Evolutionary conservation across 306 rosid genomes (phyloP).

Genomic region (Leucaena leucocephala): DNA sequence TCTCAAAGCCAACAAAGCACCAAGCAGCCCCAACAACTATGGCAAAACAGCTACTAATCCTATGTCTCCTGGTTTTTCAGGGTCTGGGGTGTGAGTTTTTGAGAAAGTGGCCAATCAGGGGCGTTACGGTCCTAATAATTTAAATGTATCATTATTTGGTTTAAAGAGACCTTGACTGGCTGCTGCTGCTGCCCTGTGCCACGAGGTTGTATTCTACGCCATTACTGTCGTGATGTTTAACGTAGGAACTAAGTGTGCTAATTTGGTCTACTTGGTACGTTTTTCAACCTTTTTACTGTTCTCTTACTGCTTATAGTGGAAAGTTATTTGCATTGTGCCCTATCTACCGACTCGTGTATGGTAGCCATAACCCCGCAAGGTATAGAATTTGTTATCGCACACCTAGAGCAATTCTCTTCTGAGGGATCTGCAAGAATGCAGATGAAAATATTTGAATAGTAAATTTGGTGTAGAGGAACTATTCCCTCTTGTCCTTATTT

Average conservation of each 20-base stretch:
- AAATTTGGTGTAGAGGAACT: not conserved
- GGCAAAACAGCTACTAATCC: slow-evolving; percentile 89
- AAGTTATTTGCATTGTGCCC: slow-evolving; percentile 6
- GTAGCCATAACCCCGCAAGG: not conserved
- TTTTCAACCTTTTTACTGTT: slow-evolving; percentile 1
- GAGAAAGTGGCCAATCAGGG: slow-evolving; percentile 59
- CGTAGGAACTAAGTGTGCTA: slow-evolving; percentile 76
- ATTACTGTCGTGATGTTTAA: slow-evolving; percentile 58
- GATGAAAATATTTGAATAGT: not conserved
- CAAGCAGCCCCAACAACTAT: slow-evolving; percentile 84
- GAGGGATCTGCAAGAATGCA: not conserved
- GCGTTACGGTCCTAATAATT: slow-evolving; percentile 55
- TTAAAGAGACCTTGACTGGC: slow-evolving; percentile 65
- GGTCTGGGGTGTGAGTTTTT: slow-evolving; percentile 50
- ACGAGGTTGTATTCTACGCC: slow-evolving; percentile 71
- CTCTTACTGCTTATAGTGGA: slow-evolving; percentile 33
- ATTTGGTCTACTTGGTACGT: slow-evolving; percentile 47
- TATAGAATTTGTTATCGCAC: too few relatives aligned
- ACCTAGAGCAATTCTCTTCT: not conserved
- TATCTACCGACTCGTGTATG: not conserved
- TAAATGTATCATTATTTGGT: slow-evolving; percentile 55
- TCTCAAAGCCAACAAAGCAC: slow-evolving; percentile 76
- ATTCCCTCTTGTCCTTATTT: too few relatives aligned
- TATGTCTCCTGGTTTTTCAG: slow-evolving; percentile 50
- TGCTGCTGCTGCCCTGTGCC: slow-evolving; percentile 56